A percentile compares a stretch with the other conserved stretches of the same genome.
Evolutionary conservation across 2,329 filamentous ascomycete species (phyloP).

Genomic region (Aspergillus sp.): DNA sequence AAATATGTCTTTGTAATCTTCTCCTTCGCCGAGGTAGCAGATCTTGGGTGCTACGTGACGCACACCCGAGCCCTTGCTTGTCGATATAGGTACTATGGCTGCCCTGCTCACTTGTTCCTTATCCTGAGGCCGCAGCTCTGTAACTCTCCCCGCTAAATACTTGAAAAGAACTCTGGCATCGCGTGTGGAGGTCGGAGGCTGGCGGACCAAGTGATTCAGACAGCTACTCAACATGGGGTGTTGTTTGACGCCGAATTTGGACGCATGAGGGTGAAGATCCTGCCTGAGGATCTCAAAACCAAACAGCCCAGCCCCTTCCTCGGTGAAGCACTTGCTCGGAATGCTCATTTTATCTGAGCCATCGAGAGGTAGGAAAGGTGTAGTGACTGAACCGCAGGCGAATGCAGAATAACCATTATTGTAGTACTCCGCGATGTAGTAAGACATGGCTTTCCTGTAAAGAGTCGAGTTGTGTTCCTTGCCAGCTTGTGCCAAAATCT

Average conservation of each 20-base stretch:
- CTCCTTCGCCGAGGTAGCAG: constrained; percentile 74
- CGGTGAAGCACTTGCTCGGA: constrained; percentile 78
- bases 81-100: constrained; percentile 68
- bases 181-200: constrained; percentile 65
- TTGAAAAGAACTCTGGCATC: constrained; percentile 73
- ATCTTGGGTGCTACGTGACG: constrained; percentile 66
- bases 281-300: constrained; percentile 75
- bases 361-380: constrained; percentile 71
- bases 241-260: constrained; percentile 79
- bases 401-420: constrained; percentile 71
- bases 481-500: constrained; percentile 68
- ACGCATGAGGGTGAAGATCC: constrained; percentile 76
- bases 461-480: constrained; percentile 53
- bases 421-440: constrained; percentile 79
- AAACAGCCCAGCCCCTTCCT: constrained; percentile 71
- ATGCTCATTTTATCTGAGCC: constrained; percentile 63
- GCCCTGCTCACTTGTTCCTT: constrained; percentile 62
- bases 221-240: constrained; percentile 79
- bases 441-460: constrained; percentile 70
- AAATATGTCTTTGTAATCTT: constrained; percentile 84
- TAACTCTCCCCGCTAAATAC: constrained; percentile 77
- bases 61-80: constrained; percentile 40
- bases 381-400: constrained; percentile 55
- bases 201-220: constrained; percentile 68
- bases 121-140: constrained; percentile 66